Evolutionary conservation across 805 yeast species (phyloP).

Genomic region (Suhomyces prunicola): DNA sequence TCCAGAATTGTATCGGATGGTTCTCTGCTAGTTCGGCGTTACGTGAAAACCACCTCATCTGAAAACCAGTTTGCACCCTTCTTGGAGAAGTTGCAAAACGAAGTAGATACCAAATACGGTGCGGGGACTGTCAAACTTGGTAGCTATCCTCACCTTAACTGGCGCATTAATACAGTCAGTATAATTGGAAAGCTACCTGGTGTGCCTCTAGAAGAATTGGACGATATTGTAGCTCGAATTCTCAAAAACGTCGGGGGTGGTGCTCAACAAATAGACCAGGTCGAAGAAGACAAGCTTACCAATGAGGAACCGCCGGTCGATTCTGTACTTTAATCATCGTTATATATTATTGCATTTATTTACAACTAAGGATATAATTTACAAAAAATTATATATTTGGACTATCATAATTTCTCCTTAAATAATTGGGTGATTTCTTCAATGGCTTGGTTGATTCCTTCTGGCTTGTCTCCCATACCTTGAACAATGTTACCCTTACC

Average conservation of each 20-base stretch:
- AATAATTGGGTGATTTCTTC: conserved; percentile 62
- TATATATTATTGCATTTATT: background rate
- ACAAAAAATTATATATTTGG: background rate
- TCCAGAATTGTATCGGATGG: conserved; percentile 18
- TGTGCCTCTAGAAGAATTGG: conserved; percentile 27
- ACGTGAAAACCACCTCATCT: conserved; percentile 55
- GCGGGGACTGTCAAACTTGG: conserved; percentile 60
- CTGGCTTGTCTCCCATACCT: conserved; percentile 89
- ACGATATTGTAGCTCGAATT: conserved; percentile 45
- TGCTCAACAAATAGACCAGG: conserved; percentile 56
- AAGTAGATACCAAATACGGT: conserved; percentile 25
- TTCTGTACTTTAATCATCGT: background rate
- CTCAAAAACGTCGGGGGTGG: conserved; percentile 42
- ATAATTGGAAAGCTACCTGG: conserved; percentile 56
- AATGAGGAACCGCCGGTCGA: conserved; percentile 5
- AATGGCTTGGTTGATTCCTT: conserved; percentile 70
- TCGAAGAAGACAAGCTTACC: conserved; percentile 52
- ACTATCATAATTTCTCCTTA: conserved; percentile 49
- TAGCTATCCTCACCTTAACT: conserved; percentile 75
- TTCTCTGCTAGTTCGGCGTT: conserved; percentile 39
- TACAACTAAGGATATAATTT: background rate
- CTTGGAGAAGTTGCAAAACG: conserved; percentile 49
- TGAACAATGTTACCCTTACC: conserved; percentile 96
- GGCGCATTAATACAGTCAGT: conserved; percentile 67
- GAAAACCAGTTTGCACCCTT: conserved; percentile 73